These are phyloP conservation scores for Fusarium nodosum DNA, from an alignment of 2,329 filamentous ascomycete species.

Conservation along the genomic window DNA sequence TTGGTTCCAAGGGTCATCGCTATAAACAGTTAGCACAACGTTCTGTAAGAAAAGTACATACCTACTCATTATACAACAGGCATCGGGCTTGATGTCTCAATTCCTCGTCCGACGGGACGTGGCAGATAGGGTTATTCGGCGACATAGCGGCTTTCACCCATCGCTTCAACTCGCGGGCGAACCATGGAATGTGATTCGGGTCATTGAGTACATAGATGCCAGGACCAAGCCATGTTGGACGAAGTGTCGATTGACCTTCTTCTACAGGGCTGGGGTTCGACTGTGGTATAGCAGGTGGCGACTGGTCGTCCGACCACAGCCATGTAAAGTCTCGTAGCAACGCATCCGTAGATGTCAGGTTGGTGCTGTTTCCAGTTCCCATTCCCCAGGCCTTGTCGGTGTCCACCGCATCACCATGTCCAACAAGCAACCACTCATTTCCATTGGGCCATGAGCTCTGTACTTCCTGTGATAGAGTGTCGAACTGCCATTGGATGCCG, in stretches of 20 bases:
- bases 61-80: slow-evolving; percentile 54
- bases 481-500: background rate
- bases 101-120: slow-evolving; percentile 55
- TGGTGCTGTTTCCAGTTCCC: background rate
- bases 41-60: fast-evolving
- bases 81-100: slow-evolving; percentile 53
- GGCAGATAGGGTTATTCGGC: slow-evolving; percentile 51
- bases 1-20: slow-evolving; percentile 71
- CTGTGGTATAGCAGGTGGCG: background rate
- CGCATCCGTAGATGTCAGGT: background rate
- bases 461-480: background rate
- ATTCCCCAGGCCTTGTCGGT: background rate
- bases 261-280: background rate
- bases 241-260: slow-evolving; percentile 13
- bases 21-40: slow-evolving; percentile 39
- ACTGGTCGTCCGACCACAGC: slow-evolving; percentile 9
- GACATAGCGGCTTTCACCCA: slow-evolving; percentile 52
- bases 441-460: background rate
- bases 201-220: slow-evolving; percentile 46
- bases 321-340: slow-evolving; percentile 8
- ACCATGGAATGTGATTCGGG: slow-evolving; percentile 45
- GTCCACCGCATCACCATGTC: background rate
- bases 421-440: slow-evolving; percentile 3
- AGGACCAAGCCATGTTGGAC: slow-evolving; percentile 35
- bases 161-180: slow-evolving; percentile 47